phyloP scores from a whole-genome alignment of 1,139 yeast genomes.

The Taphrina sp. region DNA sequence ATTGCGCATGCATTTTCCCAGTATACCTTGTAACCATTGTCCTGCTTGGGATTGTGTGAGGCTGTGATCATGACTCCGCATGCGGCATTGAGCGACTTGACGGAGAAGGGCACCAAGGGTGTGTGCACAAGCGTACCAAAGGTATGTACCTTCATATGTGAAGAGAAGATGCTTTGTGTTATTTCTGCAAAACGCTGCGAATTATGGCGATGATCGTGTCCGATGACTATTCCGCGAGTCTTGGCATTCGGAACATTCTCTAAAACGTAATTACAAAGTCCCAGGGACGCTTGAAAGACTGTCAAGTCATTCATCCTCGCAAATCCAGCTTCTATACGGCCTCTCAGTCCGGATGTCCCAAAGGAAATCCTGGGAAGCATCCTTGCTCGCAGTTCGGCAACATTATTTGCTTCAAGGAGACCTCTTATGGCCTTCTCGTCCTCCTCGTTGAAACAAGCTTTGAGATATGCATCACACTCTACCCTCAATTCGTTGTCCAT shows the following conservation, averaged over 20 bases:
- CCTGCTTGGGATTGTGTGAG: conserved; percentile 89
- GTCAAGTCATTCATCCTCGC: conserved; percentile 87
- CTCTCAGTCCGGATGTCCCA: conserved; percentile 90
- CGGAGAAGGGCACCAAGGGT: conserved; percentile 87
- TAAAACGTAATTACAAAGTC: conserved; percentile 64
- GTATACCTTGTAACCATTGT: conserved; percentile 90
- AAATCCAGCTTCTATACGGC: conserved; percentile 88
- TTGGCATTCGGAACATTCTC: conserved; percentile 43
- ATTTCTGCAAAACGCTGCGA: conserved; percentile 77
- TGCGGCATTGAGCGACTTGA: conserved; percentile 60
- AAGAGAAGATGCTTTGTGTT: conserved; percentile 72
- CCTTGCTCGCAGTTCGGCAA: conserved; percentile 53
- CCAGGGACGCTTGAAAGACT: conserved; percentile 88
- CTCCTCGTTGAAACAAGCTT: conserved; percentile 46
- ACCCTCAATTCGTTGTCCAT: conserved; percentile 3
- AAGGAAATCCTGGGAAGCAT: conserved; percentile 61
- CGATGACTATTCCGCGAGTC: conserved; percentile 64
- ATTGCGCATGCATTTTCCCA: conserved; percentile 94
- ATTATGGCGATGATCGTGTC: conserved; percentile 86
- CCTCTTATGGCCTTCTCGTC: conserved; percentile 58
- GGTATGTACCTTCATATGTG: conserved; percentile 67
- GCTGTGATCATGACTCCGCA: conserved; percentile 97
- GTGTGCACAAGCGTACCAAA: conserved; percentile 71
- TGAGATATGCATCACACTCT: neutral
- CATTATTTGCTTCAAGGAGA: conserved; percentile 49